These are phyloP conservation scores for Leishmania lainsoni DNA, from an alignment of 208 protist species.

Conservation along the genomic window DNA sequence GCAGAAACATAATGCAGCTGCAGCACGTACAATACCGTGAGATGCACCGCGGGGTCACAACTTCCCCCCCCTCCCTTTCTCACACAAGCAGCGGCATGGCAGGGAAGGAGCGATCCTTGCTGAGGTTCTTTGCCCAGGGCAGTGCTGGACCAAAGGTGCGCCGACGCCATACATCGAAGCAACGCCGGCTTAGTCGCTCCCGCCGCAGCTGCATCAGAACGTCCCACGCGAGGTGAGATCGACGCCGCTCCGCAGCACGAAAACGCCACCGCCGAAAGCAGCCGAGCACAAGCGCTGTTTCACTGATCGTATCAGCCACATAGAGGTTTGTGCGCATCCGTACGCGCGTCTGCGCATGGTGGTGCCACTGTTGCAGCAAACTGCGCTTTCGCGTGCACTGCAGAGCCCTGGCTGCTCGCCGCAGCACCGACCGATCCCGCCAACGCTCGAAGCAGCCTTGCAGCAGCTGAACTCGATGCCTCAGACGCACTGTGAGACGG, in stretches of 20 bases:
- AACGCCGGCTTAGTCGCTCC: slow-evolving; percentile 42
- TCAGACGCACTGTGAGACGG: slow-evolving; percentile 1
- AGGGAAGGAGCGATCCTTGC: background rate
- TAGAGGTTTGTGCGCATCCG: slow-evolving; percentile 29
- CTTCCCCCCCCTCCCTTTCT: background rate
- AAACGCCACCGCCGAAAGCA: slow-evolving; percentile 66
- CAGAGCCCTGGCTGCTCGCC: background rate
- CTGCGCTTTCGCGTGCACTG: slow-evolving; percentile 1
- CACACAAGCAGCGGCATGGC: background rate
- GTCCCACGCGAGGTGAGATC: slow-evolving; percentile 34
- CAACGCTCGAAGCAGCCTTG: slow-evolving; percentile 36
- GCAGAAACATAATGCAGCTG: background rate
- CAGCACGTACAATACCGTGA: background rate
- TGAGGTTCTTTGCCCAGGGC: background rate
- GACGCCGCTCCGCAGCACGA: slow-evolving; percentile 34
- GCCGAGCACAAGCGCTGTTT: slow-evolving; percentile 63
- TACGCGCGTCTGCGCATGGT: slow-evolving; percentile 9
- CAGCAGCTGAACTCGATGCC: slow-evolving; percentile 7
- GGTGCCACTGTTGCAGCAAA: slow-evolving; percentile 27
- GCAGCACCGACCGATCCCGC: slow-evolving; percentile 20
- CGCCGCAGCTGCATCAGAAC: slow-evolving; percentile 56
- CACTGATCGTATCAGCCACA: slow-evolving; percentile 69
- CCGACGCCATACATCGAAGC: slow-evolving; percentile 49
- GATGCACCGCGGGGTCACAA: background rate
- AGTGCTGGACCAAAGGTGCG: slow-evolving; percentile 29